Evolutionary conservation across 1,284 basidiomycete genomes (phyloP), one percentile per base, ranked within the genome.

Genomic region (Pseudozyma sp.): DNA sequence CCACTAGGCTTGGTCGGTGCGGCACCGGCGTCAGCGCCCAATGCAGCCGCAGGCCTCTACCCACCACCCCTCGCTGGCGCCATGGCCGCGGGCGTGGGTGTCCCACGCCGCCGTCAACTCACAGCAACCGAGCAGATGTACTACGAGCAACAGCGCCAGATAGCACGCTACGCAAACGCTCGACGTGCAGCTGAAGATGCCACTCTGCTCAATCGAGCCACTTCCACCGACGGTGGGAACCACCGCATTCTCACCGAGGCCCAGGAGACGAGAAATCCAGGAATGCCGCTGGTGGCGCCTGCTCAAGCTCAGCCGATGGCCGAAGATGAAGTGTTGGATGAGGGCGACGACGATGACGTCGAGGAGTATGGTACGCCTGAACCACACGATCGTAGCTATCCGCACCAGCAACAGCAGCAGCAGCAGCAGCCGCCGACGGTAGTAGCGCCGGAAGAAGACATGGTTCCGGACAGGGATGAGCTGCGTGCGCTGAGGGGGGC

Each of bases 121-220:
- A 60, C 63, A 3, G 44, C 59, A 1, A 54, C 67, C 3, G 67
- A 75, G 16, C 64, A 71, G 45, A 48, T 71, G 61, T 68, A 68
- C 50, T 71, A 52, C 33, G 68, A 75, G 14, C 68, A 71, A 39
- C 73, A 75, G 13, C 44, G 68, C 1, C 54, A 65, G 33, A 14
- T 75, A 0, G 57, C 54, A 2, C 52, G 64, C 1, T 56, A 67
- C 11, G 57, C 68, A 6, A 75, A 68, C 39, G 73, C 68, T 0
- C 42, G 57, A n/a, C 49, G 68, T 0, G 68, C 68, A 1, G 51
- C 68, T 3, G 57, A 60, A 8, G 70, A 73, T 49, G 55, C 64
- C 1, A 29, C 42, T 10, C 13, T 55, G n/a, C 35, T 73, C 5
- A 60, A 60, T 13, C 10, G 62, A 16, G 34, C 58, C 1, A 5